These are phyloP conservation scores for Discostella stelligeroides DNA, from an alignment of 108 stramenopile genomes.

Conservation along the genomic window DNA sequence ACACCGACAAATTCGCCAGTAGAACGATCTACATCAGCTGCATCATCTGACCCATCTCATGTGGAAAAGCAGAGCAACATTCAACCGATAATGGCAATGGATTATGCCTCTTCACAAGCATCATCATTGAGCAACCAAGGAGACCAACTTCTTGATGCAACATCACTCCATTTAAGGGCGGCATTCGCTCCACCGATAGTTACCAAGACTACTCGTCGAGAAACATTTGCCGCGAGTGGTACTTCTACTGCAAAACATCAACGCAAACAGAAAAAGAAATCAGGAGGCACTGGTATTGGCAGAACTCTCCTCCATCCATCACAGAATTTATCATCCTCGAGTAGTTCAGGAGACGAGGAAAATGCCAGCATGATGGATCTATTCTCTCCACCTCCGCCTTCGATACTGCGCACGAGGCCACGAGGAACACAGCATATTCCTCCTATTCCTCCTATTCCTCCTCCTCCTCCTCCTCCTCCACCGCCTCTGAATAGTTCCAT, in stretches of 20 bases:
- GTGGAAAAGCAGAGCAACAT: not conserved
- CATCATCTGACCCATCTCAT: no score
- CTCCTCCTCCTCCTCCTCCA: no score
- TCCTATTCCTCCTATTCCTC: no score
- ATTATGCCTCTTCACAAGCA: not conserved
- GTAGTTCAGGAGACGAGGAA: conserved; percentile 21
- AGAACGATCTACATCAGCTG: no score
- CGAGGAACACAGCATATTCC: not conserved
- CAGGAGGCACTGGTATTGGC: not conserved
- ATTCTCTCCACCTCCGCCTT: conserved; percentile 28
- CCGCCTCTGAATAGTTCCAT: no score
- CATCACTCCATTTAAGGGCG: not conserved
- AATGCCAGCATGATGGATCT: conserved; percentile 28
- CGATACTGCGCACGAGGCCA: conserved; percentile 2
- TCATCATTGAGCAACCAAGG: no score
- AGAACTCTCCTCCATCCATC: not conserved
- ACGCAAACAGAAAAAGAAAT: no score
- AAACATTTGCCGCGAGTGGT: not conserved
- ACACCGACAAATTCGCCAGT: no score
- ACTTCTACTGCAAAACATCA: not conserved
- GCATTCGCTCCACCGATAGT: conserved; percentile 1
- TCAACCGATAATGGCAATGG: not conserved
- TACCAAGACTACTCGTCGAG: conserved; percentile 14
- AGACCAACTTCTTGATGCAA: no score
- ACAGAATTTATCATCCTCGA: conserved; percentile 4